Evolutionary conservation across 345 rosid species (phyloP), one percentile per base, ranked within the genome.

Genomic region (Hirschfeldia incana): DNA sequence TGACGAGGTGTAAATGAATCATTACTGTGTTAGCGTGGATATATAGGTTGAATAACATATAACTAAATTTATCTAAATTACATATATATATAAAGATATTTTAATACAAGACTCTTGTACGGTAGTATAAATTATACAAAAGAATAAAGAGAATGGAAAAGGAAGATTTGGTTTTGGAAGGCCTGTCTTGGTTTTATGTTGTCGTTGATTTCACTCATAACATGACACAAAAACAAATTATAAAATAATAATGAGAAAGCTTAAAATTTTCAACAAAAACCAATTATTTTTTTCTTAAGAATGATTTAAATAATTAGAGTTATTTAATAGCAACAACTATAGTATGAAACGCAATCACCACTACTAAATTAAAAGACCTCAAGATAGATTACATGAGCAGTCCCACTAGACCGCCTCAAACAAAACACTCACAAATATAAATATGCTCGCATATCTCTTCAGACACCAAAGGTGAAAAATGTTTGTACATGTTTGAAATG

Each of bases 161-260:
- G 49, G 15, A 27, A 15, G 58, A 53, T 53, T 53, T 53, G 13
- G 8, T 63, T 17, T 27, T 57, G 69, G 42, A 70, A 65, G 61
- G 57, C 46, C 72, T 83, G 55, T 55, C 34, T 75, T 46, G 9
- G 70, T 53, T 71, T 76, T 67, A 53, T 79, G 74, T 32, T 76
- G 78, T 67, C 80, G 75, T 72, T 74, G 81, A 74, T 69, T 79
- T 74, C 64, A 79, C 78, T 79, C 75, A 74, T 68, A 55, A 73
- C 69, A 69, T 74, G 61, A 69, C 74, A 74, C 36, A 68, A 28
- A 74, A 68, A 62, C 36, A 68, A 61, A 79, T 74, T 46, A 69
- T 57, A 78, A 66, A 79, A 62, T 51, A 73, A 49, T 62, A 68
- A 74, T 69, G 71, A 62, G 66, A 62, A 65, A 62, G 70, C 12